Evolutionary conservation across 805 yeast genomes (phyloP), one percentile per base, ranked within the genome.

Genomic region (Candida lessepsii): DNA sequence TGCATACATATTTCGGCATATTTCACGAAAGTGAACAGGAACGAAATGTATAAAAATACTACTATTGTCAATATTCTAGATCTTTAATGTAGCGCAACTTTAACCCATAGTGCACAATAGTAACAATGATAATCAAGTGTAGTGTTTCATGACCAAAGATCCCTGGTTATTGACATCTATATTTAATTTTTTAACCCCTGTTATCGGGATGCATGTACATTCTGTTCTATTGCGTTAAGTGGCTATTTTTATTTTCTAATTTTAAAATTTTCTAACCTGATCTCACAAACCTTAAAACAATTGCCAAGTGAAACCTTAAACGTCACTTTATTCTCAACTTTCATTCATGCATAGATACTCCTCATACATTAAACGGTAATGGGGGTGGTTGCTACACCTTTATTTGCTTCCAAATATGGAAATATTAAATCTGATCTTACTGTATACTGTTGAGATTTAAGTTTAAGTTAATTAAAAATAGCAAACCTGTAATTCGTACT

Each of bases 231-330:
- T 29, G 33, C 33, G 33, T 29, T 29, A n/a, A n/a, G n/a, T n/a
- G n/a, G n/a, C n/a, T 18, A 18, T 10, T 3, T 18, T 17, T 11
- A 10, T 18, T 18, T n/a, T 29, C n/a, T 11, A 18, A 14, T 29
- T 29, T 18, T 29, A 16, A 9, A 11, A 16, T 27, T 27, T 27
- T 27, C 29, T 27, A 9, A 6, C 19, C 10, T 29, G 33, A 29
- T 29, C 24, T 29, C 23, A 17, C 14, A 18, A 18, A 29, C 33
- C 24, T 18, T 9, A 29, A 29, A 29, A 29, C 33, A 18, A 11
- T 17, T 29, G 33, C 33, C 33, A 29, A 29, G 33, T 24, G 33
- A 29, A 29, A 29, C 33, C 11, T 18, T 18, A 29, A 29, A n/a
- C n/a, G n/a, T n/a, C n/a, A n/a, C n/a, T n/a, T n/a, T n/a, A n/a